These are phyloP conservation scores for Scheffersomyces illinoinensis DNA, from an alignment of 1,139 yeast genomes.

Conservation along the genomic window DNA sequence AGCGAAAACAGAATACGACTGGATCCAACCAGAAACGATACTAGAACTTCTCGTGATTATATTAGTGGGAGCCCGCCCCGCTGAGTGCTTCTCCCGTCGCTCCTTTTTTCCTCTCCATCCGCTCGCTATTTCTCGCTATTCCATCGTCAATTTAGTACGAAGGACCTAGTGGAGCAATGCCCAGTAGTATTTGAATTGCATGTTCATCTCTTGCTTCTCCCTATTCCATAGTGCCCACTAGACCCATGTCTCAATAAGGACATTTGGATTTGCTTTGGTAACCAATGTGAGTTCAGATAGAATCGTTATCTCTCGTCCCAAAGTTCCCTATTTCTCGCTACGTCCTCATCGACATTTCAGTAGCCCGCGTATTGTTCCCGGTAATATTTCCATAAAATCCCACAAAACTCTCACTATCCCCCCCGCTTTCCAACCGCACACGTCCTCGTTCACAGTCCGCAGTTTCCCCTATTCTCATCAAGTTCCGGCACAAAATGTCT, in stretches of 20 bases:
- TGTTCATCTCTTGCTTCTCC: neutral
- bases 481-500: neutral
- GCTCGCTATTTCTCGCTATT: neutral
- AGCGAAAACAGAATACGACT: neutral
- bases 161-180: neutral
- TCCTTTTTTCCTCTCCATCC: too few species aligned
- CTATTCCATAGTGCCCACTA: neutral
- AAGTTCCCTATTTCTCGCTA: neutral
- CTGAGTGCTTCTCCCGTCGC: neutral
- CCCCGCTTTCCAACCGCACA: neutral
- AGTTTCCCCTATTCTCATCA: neutral
- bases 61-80: neutral
- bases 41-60: neutral
- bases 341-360: neutral
- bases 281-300: neutral
- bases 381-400: neutral
- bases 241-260: neutral
- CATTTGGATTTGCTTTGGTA: neutral
- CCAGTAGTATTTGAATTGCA: neutral
- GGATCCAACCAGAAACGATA: neutral
- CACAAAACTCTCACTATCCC: neutral
- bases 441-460: neutral
- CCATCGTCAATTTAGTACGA: neutral
- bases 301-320: neutral
- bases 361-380: too few species aligned